Evolutionary conservation across 1,284 basidiomycete species (phyloP).

Genomic region (Peniophora sp.): DNA sequence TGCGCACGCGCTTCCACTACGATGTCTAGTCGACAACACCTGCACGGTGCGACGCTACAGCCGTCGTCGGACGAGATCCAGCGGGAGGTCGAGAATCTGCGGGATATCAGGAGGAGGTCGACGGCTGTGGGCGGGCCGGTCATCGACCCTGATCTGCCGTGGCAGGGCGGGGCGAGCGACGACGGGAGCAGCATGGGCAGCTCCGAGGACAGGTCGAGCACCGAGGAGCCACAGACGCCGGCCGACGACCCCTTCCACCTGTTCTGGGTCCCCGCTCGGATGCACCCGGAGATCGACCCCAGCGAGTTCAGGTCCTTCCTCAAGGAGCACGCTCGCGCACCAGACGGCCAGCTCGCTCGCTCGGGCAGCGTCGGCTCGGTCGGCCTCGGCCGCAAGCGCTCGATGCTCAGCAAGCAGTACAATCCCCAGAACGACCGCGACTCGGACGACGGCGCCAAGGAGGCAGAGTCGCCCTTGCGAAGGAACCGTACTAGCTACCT

Average conservation of each 20-base stretch:
- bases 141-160: slow-evolving; percentile 82
- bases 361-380: slow-evolving; percentile 32
- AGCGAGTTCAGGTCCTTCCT: slow-evolving; percentile 93
- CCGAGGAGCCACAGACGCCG: slow-evolving; percentile 20
- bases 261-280: slow-evolving; percentile 95
- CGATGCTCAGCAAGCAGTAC: slow-evolving; percentile 88
- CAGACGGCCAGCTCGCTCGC: slow-evolving; percentile 36
- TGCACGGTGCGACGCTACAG: slow-evolving; percentile 31
- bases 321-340: slow-evolving; percentile 79
- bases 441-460: slow-evolving; percentile 38
- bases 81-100: slow-evolving; percentile 78
- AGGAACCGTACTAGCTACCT: slow-evolving; percentile 58
- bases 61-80: slow-evolving; percentile 81
- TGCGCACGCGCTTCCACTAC: too few relatives aligned
- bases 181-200: slow-evolving; percentile 40
- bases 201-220: slow-evolving; percentile 32
- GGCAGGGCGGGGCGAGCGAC: slow-evolving; percentile 46
- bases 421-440: slow-evolving; percentile 70
- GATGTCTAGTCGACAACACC: too few relatives aligned
- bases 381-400: slow-evolving; percentile 68
- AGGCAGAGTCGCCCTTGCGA: slow-evolving; percentile 57
- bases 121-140: slow-evolving; percentile 65
- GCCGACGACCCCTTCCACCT: slow-evolving; percentile 76
- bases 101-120: slow-evolving; percentile 77
- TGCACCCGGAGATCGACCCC: slow-evolving; percentile 97